Base-by-base conservation (phyloP, 768 basidiomycete genomes). In the Kwoniella sp. region DNA sequence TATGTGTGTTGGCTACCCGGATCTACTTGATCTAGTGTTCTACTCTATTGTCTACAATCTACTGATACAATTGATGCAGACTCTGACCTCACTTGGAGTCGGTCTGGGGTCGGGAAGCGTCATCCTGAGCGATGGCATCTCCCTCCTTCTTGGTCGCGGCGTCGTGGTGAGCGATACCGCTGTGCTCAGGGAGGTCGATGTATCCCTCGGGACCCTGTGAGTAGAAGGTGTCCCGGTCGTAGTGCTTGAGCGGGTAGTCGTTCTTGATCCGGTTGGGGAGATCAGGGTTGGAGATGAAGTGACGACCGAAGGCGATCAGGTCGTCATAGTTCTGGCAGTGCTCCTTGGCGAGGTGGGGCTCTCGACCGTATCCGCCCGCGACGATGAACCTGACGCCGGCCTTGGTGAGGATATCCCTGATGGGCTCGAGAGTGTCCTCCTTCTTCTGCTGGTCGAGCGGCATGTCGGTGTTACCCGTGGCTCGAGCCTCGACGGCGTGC, bases 281-380 rank as follows among this genome's bases (percentile, higher is more conserved):
- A 45, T 58, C 57, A 10, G 57, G 57, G 56, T 57, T 57, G 52
- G 52, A 44, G 44, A 58, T 58, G 37, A 58, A 58, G 19, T 43
- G 28, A 25, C 57, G 20, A 11, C 57, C 57, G 26, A 58, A 53
- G 1, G 50, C 46, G 22, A 58, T 42, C 57, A 58, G 34, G 34
- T 53, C 57, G 27, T 53, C 46, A 7, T 17, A 33, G 36, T 50
- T 19, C 11, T 46, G 50, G 8, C 39, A 45, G 29, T 53, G 50
- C 25, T 53, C 41, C 27, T 40, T 32, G 15, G 50, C 45, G n/a
- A n/a, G 3, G 14, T 31, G 41, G 15, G 38, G 11, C 12, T 58
- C 42, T 8, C 28, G 11, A 2, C 14, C 51, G 34, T 20, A 58
- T 25, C 50, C 50, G 26, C 57, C 57, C 20, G 50, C 51, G n/a